A percentile compares a stretch with the other conserved stretches of the same genome.
phyloP scores from a whole-genome alignment of 768 basidiomycete species.

The Suillus subalutaceus region DNA sequence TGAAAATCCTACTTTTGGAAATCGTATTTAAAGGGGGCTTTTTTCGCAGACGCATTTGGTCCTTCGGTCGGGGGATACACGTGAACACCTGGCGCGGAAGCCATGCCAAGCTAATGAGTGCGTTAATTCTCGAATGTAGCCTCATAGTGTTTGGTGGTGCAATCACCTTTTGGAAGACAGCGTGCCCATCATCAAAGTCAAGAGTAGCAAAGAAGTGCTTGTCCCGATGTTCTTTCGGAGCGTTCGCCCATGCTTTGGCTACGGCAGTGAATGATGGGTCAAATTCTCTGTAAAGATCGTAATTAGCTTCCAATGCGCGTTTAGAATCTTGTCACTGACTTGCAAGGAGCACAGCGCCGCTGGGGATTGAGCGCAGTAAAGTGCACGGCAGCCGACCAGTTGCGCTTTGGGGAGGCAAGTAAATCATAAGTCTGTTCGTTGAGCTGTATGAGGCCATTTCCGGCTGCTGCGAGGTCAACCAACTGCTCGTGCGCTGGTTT shows the following conservation, averaged over 20 bases:
- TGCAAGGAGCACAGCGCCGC: slow-evolving; percentile 91
- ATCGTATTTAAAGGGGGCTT: slow-evolving; percentile 68
- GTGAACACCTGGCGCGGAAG: slow-evolving; percentile 83
- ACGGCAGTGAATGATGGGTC: slow-evolving; percentile 82
- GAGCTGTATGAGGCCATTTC: slow-evolving; percentile 82
- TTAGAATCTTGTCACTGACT: slow-evolving; percentile 51
- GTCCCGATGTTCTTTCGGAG: slow-evolving; percentile 62
- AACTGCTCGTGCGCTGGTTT: slow-evolving; percentile 56
- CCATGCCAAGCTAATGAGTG: slow-evolving; percentile 66
- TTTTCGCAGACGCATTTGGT: slow-evolving; percentile 51
- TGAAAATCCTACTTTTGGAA: slow-evolving; percentile 65
- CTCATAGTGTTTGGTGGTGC: background rate
- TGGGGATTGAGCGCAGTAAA: slow-evolving; percentile 85
- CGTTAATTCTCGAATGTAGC: slow-evolving; percentile 16
- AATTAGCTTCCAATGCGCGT: background rate
- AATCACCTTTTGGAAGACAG: slow-evolving; percentile 78
- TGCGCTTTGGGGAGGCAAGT: slow-evolving; percentile 71
- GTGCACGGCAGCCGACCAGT: slow-evolving; percentile 86
- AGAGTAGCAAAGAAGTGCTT: slow-evolving; percentile 91
- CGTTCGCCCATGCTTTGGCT: slow-evolving; percentile 79
- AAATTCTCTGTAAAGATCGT: slow-evolving; percentile 64
- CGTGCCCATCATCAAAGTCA: slow-evolving; percentile 81
- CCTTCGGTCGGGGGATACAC: slow-evolving; percentile 77
- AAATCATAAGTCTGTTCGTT: slow-evolving; percentile 77
- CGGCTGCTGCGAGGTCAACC: slow-evolving; percentile 63